Evolutionary conservation across 768 basidiomycete genomes (phyloP).

Genomic region (Cyclocybe cylindracea): DNA sequence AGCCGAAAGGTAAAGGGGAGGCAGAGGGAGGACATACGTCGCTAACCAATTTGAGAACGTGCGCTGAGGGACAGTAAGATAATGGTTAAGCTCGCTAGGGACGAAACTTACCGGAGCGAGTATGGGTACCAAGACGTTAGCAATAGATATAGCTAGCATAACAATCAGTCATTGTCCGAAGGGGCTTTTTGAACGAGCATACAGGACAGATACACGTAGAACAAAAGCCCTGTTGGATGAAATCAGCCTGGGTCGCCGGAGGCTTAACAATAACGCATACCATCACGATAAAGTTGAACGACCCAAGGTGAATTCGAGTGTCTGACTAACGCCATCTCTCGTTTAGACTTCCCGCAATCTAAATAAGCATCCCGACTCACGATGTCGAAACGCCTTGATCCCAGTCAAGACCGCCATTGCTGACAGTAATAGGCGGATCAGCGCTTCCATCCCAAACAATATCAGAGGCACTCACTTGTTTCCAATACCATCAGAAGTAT

Average conservation of each 20-base stretch:
- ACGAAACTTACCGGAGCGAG: constrained; percentile 32
- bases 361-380: constrained; percentile 23
- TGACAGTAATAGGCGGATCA: constrained; percentile 11
- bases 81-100: neutral
- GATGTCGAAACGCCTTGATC: constrained; percentile 36
- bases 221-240: constrained; percentile 35
- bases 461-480: constrained; percentile 31
- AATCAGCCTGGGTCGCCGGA: neutral
- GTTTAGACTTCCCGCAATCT: neutral
- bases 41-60: constrained; percentile 43
- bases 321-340: constrained; percentile 24
- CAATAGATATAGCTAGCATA: constrained; percentile 33
- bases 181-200: constrained; percentile 3
- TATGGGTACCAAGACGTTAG: constrained; percentile 41
- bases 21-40: constrained; percentile 27
- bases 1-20: neutral
- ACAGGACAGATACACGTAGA: constrained; percentile 42
- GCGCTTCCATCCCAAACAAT: neutral
- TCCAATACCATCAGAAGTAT: constrained; percentile 38
- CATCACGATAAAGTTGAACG: constrained; percentile 39
- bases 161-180: neutral
- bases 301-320: constrained; percentile 37
- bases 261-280: constrained; percentile 16
- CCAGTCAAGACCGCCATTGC: constrained; percentile 38
- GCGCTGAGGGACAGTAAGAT: constrained; percentile 15